Base-by-base conservation (phyloP, 75 land plant species). In the Picea glauca region DNA sequence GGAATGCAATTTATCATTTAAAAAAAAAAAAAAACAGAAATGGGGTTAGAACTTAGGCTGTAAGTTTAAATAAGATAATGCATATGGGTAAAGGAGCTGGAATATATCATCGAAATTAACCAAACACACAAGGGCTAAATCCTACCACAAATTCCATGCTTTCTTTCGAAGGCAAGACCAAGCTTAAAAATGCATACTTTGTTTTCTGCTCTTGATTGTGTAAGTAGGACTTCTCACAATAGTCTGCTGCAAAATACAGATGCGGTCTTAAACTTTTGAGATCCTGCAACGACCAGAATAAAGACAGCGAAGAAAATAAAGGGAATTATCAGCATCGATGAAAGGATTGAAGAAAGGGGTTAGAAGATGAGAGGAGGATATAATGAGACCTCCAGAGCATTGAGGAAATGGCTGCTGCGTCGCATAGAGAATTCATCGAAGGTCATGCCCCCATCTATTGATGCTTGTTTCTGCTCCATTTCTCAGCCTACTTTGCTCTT, bases 241-340 rank as follows among this genome's bases (percentile, higher is more conserved):
- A 85, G 65, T 87, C 89, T 9, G 89, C 89, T 23, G 89, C 89
- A 46, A 84, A 82, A 74, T 87, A 85, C 56, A 87, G 79, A 59
- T 87, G 88, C 11, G 89, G 88, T 20, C 81, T 72, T 38, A 87
- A 64, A 77, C 82, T 82, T 65, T 85, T 87, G 23, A 87, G 84
- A 61, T 87, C 89, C 89, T 87, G 84, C 21, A 15, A 54, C 3
- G 9, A 50, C 20, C 33, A n/a, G 30, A n/a, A 62, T 21, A 61
- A 65, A 38, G 54, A 62, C 20, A 12, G 4, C 5, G 5, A 4
- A 65, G 3, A 66, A 21, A 33, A 35, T 4, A 77, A 65, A 21
- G 31, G 21, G 31, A 59, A 77, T 62, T 18, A 58, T 8, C 21
- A 38, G 20, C 2, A 72, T 77, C 20, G 23, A 13, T 8, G 43